phyloP scores from a whole-genome alignment of 345 rosid genomes.

The Atalantia buxifolia region DNA sequence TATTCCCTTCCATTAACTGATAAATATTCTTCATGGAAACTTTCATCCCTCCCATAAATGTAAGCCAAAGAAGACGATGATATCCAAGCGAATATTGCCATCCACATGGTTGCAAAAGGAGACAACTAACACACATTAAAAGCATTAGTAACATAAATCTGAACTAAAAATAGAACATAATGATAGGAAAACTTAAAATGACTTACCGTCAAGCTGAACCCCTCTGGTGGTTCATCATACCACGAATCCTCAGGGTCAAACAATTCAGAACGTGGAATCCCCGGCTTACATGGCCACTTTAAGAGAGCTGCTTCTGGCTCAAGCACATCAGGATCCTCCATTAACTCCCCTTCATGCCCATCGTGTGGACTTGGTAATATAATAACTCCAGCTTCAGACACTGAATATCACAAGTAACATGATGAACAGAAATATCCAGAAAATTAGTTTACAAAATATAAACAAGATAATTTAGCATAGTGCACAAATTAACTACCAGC shows the following conservation, averaged over 20 bases:
- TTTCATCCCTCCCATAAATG: constrained; percentile 81
- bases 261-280: constrained; percentile 44
- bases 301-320: constrained; percentile 43
- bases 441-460: constrained; percentile 1
- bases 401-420: constrained; percentile 32
- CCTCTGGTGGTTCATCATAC: constrained; percentile 84
- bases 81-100: constrained; percentile 81
- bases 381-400: constrained; percentile 64
- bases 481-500: constrained; percentile 47
- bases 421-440: neutral
- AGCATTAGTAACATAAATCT: neutral
- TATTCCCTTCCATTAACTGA: constrained; percentile 67
- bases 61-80: constrained; percentile 88
- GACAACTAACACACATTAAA: constrained; percentile 49
- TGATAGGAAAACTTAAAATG: neutral
- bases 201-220: constrained; percentile 70
- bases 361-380: constrained; percentile 51
- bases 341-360: constrained; percentile 26
- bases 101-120: constrained; percentile 87
- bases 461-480: constrained; percentile 3
- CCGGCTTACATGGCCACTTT: constrained; percentile 71
- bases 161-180: neutral
- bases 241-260: constrained; percentile 83
- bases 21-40: constrained; percentile 61
- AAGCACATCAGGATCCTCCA: constrained; percentile 24